A percentile compares a stretch with the other conserved stretches of the same genome.
phyloP scores from a whole-genome alignment of 345 rosid genomes.

The Gossypium anomalum region DNA sequence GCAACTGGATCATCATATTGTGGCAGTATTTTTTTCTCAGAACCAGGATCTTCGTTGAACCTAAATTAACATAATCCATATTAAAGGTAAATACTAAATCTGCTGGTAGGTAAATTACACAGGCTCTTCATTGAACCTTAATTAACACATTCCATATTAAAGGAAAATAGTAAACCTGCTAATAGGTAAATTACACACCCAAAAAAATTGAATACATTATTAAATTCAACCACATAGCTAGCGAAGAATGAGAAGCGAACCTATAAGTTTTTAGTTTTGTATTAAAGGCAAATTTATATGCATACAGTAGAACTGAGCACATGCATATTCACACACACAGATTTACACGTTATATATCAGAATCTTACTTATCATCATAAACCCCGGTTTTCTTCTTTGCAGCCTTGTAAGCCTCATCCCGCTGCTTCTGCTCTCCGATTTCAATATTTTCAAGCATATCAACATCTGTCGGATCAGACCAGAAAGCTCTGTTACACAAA shows the following conservation, averaged over 20 bases:
- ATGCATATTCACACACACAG: not conserved
- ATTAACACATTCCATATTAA: not conserved
- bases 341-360: not conserved
- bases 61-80: conserved; percentile 33
- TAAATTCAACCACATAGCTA: not conserved
- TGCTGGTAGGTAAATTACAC: not conserved
- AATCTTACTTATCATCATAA: conserved; percentile 76
- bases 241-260: not conserved
- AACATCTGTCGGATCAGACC: conserved; percentile 52
- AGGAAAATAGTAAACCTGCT: not conserved
- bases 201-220: not conserved
- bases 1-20: conserved; percentile 72
- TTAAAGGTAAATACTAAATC: conserved; percentile 10
- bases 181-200: not conserved
- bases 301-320: not conserved
- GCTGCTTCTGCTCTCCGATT: conserved; percentile 94
- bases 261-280: not conserved
- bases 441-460: conserved; percentile 99
- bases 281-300: not conserved
- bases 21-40: conserved; percentile 85
- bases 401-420: conserved; percentile 83
- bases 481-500: conserved; percentile 37
- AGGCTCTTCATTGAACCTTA: too few species aligned
- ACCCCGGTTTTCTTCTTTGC: conserved; percentile 80
- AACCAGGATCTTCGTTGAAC: conserved; percentile 74